Conservation (phyloP, 257 asterid genomes). For the Nicotiana paniculata region DNA sequence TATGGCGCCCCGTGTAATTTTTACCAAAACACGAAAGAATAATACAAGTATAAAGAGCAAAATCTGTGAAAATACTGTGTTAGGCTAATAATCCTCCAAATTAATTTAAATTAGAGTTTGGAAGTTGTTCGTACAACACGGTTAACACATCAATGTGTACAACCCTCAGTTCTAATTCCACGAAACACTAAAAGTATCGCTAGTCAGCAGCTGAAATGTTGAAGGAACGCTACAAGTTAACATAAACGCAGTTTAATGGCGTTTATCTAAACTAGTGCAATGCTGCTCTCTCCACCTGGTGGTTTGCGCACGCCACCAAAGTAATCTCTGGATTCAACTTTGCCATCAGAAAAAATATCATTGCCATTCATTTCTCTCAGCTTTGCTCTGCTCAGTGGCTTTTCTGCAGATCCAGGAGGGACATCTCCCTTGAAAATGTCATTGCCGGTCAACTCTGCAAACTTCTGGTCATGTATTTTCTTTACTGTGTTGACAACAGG, state of each 20-base stretch:
- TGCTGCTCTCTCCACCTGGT: conserved; percentile 93
- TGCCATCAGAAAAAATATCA: conserved; percentile 71
- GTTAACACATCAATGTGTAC: background rate
- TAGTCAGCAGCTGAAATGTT: conserved; percentile 1
- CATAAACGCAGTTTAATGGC: background rate
- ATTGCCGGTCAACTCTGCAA: conserved; percentile 80
- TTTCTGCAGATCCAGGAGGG: conserved; percentile 70
- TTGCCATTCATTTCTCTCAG: conserved; percentile 84
- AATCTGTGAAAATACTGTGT: background rate
- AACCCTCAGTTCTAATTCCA: background rate
- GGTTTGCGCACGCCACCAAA: conserved; percentile 88
- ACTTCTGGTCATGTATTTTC: conserved; percentile 81
- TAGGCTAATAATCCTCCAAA: background rate
- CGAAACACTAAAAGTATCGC: background rate
- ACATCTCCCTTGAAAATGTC: conserved; percentile 84
- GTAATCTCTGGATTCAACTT: conserved; percentile 64
- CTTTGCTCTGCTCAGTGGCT: conserved; percentile 76
- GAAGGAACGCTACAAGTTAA: background rate
- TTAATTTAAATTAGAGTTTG: background rate
- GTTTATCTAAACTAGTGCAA: conserved; percentile 48
- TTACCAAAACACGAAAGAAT: no score
- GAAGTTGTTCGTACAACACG: conserved; percentile 2
- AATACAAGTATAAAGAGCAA: background rate
- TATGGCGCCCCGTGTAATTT: no score
- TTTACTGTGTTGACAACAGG: conserved; percentile 52